Base-by-base conservation (phyloP, 306 rosid species). In the Prinsepia uniflora region DNA sequence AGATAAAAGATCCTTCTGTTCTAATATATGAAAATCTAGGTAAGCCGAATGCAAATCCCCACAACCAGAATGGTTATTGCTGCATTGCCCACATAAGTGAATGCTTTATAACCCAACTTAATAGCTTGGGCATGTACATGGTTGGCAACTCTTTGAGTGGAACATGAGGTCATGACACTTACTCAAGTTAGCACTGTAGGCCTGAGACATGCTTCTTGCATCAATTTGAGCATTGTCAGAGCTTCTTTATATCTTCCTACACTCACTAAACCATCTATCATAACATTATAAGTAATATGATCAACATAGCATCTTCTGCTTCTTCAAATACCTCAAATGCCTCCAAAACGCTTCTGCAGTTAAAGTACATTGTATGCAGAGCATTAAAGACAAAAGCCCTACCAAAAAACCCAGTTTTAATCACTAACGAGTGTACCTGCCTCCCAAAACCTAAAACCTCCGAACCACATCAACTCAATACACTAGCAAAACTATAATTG, bases 121-220 rank as follows among this genome's bases (percentile, higher is more conserved):
- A 87, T 70, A 44, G 89, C 85, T 53, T 80, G 82, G 4, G 83
- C 79, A 76, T 85, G 92, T 36, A 84, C 78, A 76, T 89, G 94
- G 36, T 67, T 70, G 18, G 90, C 96, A 78, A 73, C 72, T 47
- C 72, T 53, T 46, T 53, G 64, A 76, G 72, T 72, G 3, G 71
- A 76, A 83, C 89, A 84, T n/a, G 93, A 85, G 76, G 96, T 85
- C 88, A 91, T 54, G 63, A 91, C 78, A 80, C 90, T 89, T 79
- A 89, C 90, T 69, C 84, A 85, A 72, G 93, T 91, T 72, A 89
- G 79, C 53, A 84, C 91, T 4, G 88, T 77, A 8, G 86, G 87
- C 47, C 65, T 18, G 52, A 82, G 65, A 78, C 85, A 64, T 48
- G 65, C 78, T 72, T 67, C 68, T 67, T 65, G 86, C 96, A 91